Percentiles rank a stretch among this genome's conserved stretches.
These are phyloP conservation scores for Apiotrichum mycotoxinovorans DNA, from an alignment of 1,284 basidiomycete species.

Conservation along the genomic window DNA sequence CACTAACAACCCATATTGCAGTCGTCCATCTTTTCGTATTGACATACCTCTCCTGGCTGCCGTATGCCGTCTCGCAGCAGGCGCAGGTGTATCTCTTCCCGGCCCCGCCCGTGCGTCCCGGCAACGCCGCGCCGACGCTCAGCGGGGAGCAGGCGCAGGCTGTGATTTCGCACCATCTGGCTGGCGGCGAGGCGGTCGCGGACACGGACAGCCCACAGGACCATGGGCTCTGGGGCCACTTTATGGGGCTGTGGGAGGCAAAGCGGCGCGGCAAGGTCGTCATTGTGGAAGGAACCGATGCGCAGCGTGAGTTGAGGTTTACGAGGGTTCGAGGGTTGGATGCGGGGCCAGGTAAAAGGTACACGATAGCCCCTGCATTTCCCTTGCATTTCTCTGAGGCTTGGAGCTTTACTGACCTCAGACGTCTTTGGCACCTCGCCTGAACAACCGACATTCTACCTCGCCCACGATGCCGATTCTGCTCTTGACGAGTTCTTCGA, in stretches of 20 bases:
- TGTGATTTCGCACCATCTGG: slow-evolving; percentile 46
- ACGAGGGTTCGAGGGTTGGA: background rate
- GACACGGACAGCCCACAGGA: slow-evolving; percentile 41
- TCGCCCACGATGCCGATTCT: slow-evolving; percentile 6
- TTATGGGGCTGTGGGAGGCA: slow-evolving; percentile 27
- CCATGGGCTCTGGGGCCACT: slow-evolving; percentile 44
- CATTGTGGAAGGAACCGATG: slow-evolving; percentile 39
- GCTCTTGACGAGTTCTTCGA: slow-evolving; percentile 14
- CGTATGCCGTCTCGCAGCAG: background rate
- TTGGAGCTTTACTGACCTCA: background rate
- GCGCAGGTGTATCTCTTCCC: slow-evolving; percentile 49
- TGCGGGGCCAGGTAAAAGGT: no score
- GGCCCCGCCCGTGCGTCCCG: slow-evolving; percentile 25
- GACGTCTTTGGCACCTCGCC: slow-evolving; percentile 2
- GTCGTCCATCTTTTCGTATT: background rate
- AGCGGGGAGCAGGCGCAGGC: slow-evolving; percentile 44
- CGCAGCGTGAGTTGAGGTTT: slow-evolving; percentile 34
- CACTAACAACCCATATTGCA: no score
- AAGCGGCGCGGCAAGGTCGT: slow-evolving; percentile 38
- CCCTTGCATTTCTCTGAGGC: background rate
- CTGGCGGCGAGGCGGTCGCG: slow-evolving; percentile 26
- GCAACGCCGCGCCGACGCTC: slow-evolving; percentile 33
- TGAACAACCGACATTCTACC: slow-evolving; percentile 12
- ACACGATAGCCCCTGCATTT: background rate
- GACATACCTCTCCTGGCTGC: background rate